phyloP scores from a whole-genome alignment of 2,329 filamentous ascomycete genomes.

The Ceratocystis albifundus region DNA sequence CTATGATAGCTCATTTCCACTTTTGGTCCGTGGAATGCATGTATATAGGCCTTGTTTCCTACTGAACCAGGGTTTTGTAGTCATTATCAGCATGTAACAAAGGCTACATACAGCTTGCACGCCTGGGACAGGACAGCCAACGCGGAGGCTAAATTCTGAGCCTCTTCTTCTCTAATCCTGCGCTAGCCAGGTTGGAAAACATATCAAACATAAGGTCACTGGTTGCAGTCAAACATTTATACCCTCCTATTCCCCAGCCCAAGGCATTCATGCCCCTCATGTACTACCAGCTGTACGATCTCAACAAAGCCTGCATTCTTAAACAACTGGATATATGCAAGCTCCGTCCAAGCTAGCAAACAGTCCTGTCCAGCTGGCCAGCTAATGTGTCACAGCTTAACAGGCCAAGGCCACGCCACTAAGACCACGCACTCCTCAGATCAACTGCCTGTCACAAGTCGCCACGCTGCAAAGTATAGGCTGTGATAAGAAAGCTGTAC shows the following conservation, averaged over 20 bases:
- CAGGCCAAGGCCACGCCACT: neutral
- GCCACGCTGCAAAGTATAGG: neutral
- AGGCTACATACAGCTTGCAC: no score
- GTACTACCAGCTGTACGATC: neutral
- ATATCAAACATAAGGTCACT: no score
- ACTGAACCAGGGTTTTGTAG: neutral
- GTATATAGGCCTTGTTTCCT: neutral
- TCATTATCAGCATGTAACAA: neutral
- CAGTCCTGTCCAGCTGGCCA: neutral
- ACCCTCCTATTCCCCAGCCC: no score
- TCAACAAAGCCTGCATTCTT: neutral
- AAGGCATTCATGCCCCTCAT: no score
- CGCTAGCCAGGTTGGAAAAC: no score
- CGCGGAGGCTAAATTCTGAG: no score
- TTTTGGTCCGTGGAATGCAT: neutral
- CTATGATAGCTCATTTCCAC: neutral
- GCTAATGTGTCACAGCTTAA: neutral
- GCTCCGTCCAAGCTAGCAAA: neutral
- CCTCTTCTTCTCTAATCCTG: no score
- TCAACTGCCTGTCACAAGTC: neutral
- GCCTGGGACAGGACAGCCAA: no score
- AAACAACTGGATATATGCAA: neutral
- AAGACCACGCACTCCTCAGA: neutral
- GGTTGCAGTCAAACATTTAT: no score
- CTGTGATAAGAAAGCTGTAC: neutral